A percentile compares a stretch with the other conserved stretches of the same genome.
Conservation (phyloP, 2,329 filamentous ascomycete species). For the Cercospora berteroae region DNA sequence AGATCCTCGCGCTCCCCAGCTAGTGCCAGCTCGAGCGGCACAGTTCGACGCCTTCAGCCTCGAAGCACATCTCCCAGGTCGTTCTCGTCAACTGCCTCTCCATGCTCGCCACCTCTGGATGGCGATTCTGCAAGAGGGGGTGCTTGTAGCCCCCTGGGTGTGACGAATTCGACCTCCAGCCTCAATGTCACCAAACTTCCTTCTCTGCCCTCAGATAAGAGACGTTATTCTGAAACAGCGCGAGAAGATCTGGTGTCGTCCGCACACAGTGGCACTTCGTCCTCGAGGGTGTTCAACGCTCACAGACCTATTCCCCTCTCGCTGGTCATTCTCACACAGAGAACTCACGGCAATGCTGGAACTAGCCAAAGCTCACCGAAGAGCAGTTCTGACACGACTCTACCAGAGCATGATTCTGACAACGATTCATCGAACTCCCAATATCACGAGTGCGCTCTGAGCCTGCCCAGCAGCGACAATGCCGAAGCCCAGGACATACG, state of each 20-base stretch:
- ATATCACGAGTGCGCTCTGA: background rate
- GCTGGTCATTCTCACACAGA: constrained; percentile 20
- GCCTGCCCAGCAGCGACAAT: background rate
- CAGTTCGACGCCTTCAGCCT: constrained; percentile 30
- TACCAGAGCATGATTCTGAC: constrained; percentile 10
- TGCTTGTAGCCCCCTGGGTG: constrained; percentile 4
- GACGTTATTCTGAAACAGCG: constrained; percentile 8
- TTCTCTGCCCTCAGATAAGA: background rate
- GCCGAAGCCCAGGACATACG: background rate
- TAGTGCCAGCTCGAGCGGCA: constrained; percentile 27
- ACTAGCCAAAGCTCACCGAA: background rate
- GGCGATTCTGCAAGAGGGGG: constrained; percentile 9
- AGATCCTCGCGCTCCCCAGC: constrained; percentile 27
- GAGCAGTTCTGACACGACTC: background rate
- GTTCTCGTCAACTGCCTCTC: constrained; percentile 28
- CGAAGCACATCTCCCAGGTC: constrained; percentile 33
- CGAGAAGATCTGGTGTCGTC: constrained; percentile 23
- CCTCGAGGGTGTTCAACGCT: constrained; percentile 7
- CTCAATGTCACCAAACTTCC: constrained; percentile 16
- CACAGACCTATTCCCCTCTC: background rate
- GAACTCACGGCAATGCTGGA: constrained; percentile 4
- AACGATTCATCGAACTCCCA: background rate
- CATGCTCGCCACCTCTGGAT: constrained; percentile 14
- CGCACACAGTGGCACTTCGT: constrained; percentile 9
- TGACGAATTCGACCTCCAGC: constrained; percentile 15